phyloP scores from a whole-genome alignment of 805 yeast genomes.

The Cyberlindnera meyerae region DNA sequence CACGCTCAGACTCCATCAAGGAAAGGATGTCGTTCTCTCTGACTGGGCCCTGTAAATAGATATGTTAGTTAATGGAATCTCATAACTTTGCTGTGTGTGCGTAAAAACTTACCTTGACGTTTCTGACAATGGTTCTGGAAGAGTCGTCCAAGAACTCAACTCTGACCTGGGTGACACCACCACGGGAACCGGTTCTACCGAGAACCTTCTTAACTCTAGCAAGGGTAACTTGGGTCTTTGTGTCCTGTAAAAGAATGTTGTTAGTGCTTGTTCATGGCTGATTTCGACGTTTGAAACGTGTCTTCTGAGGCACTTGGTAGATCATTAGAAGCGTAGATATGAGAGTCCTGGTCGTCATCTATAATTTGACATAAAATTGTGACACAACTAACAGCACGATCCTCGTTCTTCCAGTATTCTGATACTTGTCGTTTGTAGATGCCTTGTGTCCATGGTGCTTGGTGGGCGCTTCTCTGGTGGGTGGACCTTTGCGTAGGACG shows the following conservation, averaged over 20 bases:
- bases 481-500: too few relatives aligned
- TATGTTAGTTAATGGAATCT: constrained; percentile 9
- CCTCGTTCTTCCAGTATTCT: too few relatives aligned
- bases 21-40: constrained; percentile 98
- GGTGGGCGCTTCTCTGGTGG: too few relatives aligned
- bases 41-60: constrained; percentile 63
- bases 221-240: constrained; percentile 74
- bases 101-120: constrained; percentile 55
- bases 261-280: constrained; percentile 4
- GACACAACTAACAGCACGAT: too few relatives aligned
- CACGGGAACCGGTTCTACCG: constrained; percentile 99
- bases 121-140: constrained; percentile 93
- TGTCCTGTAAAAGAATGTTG: constrained; percentile 24
- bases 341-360: too few relatives aligned
- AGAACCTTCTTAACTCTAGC: constrained; percentile 99
- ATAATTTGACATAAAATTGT: too few relatives aligned
- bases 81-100: background rate
- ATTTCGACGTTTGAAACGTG: background rate
- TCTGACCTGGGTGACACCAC: constrained; percentile 99
- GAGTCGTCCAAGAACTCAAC: constrained; percentile 95
- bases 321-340: too few relatives aligned
- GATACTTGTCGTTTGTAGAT: too few relatives aligned
- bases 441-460: too few relatives aligned
- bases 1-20: constrained; percentile 99
- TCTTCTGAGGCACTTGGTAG: background rate